Conservation (phyloP, 352 stramenopile genomes). For the Elongisporangium prolatum region DNA sequence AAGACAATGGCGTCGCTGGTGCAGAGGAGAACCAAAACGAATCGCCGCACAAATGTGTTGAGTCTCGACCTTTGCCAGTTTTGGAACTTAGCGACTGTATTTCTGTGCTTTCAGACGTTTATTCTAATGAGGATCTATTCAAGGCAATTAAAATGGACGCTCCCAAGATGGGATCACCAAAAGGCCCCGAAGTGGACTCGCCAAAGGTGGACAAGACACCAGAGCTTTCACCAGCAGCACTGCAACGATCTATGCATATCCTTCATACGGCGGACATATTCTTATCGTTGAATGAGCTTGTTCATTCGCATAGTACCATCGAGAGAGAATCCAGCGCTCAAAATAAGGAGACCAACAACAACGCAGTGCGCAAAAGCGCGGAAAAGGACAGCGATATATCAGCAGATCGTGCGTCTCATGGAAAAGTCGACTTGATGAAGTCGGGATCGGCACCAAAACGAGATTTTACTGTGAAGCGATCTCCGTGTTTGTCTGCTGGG, state of each 20-base stretch:
- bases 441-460: neutral
- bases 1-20: neutral
- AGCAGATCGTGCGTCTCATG: neutral
- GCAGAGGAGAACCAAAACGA: neutral
- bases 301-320: neutral
- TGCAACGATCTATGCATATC: neutral
- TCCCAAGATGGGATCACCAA: neutral
- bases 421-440: neutral
- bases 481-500: neutral
- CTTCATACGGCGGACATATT: neutral
- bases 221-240: neutral
- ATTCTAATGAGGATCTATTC: neutral
- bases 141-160: neutral
- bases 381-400: neutral
- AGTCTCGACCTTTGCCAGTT: neutral
- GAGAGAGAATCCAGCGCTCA: neutral
- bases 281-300: neutral
- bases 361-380: neutral
- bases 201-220: neutral
- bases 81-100: neutral
- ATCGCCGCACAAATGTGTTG: neutral
- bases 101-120: neutral
- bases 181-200: neutral
- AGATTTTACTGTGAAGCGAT: neutral
- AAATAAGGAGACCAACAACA: neutral